Percentiles rank a stretch among this genome's conserved stretches.
Conservation (phyloP, 2,329 filamentous ascomycete genomes). For the Sclerotinia sclerotiorum region DNA sequence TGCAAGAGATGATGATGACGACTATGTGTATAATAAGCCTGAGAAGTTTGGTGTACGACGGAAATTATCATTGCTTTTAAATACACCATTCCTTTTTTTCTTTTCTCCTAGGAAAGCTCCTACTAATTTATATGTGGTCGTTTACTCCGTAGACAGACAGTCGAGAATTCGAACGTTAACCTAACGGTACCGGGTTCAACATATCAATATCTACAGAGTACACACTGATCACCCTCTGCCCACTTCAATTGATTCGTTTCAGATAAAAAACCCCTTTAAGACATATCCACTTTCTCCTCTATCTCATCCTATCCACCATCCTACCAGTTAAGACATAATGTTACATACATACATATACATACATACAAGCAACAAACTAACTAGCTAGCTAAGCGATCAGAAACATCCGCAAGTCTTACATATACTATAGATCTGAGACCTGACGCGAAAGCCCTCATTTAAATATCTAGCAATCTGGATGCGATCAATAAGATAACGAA, state of each 20-base stretch:
- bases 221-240: background rate
- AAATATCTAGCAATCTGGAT: background rate
- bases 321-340: background rate
- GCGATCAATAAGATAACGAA: background rate
- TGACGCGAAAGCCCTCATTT: conserved; percentile 9
- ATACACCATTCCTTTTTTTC: too few relatives aligned
- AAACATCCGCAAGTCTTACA: background rate
- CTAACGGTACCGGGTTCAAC: too few relatives aligned
- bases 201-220: background rate
- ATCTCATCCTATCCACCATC: too few relatives aligned
- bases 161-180: too few relatives aligned
- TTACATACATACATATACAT: too few relatives aligned
- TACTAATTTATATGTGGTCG: too few relatives aligned
- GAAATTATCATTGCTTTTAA: too few relatives aligned
- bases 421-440: background rate
- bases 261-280: background rate
- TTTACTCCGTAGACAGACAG: too few relatives aligned
- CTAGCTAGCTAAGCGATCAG: background rate
- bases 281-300: conserved; percentile 1
- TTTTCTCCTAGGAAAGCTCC: too few relatives aligned
- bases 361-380: background rate
- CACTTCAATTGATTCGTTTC: background rate
- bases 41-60: too few relatives aligned
- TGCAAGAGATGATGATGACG: too few relatives aligned
- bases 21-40: too few relatives aligned